phyloP scores from a whole-genome alignment of 2,329 filamentous ascomycete species.

The Nigrospora sphaerica region DNA sequence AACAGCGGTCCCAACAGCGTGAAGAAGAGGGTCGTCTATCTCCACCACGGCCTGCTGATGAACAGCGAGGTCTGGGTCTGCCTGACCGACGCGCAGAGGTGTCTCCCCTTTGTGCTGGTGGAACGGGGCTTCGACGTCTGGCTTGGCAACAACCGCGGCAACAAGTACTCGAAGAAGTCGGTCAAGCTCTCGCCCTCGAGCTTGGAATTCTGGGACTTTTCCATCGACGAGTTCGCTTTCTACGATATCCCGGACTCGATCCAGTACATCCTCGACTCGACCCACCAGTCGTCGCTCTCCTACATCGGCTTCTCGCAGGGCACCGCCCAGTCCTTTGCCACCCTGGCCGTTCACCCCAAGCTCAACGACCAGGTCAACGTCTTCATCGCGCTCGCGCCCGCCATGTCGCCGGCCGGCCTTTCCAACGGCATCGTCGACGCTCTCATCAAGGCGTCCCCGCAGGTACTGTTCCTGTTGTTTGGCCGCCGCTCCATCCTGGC shows the following conservation, averaged over 20 bases:
- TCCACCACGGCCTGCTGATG: constrained; percentile 96
- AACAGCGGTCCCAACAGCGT: constrained; percentile 63
- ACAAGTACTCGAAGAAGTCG: constrained; percentile 98
- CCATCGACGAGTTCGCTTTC: constrained; percentile 96
- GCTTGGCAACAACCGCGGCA: constrained; percentile 95
- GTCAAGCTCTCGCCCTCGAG: constrained; percentile 68
- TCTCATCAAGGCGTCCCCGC: constrained; percentile 86
- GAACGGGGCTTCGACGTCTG: constrained; percentile 94
- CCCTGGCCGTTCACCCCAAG: constrained; percentile 82
- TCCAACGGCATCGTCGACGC: constrained; percentile 88
- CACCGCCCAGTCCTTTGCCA: constrained; percentile 92
- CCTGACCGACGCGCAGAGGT: constrained; percentile 76
- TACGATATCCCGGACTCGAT: constrained; percentile 96
- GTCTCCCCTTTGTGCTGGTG: constrained; percentile 81
- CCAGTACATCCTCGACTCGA: constrained; percentile 80
- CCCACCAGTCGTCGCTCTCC: constrained; percentile 74
- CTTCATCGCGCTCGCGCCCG: constrained; percentile 91
- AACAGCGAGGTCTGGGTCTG: constrained; percentile 99
- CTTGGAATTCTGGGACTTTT: constrained; percentile 89
- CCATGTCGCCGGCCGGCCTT: constrained; percentile 90
- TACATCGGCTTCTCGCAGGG: constrained; percentile 98
- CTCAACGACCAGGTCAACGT: constrained; percentile 92
- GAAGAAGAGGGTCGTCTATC: constrained; percentile 80
- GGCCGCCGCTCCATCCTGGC: constrained; percentile 85
- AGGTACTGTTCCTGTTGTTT: constrained; percentile 88